These are phyloP conservation scores for Adiantum capillusveneris DNA, from an alignment of 75 land plant species.

Conservation along the genomic window DNA sequence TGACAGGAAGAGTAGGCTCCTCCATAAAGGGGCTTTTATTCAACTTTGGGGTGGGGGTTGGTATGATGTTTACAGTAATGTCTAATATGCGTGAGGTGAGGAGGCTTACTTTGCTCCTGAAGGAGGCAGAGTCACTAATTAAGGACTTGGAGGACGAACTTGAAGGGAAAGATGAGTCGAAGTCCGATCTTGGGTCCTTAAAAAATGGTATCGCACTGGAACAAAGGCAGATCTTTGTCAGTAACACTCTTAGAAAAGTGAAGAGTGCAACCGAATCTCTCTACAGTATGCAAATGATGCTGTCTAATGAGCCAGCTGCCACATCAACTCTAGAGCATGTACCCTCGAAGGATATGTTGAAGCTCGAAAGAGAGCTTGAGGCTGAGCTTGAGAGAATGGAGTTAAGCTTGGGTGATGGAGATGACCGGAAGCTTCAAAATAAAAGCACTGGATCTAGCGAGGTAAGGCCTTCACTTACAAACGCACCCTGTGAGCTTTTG, in stretches of 20 bases:
- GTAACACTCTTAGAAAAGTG: not conserved
- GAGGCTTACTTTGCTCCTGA: slow-evolving; percentile 46
- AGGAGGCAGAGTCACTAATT: slow-evolving; percentile 51
- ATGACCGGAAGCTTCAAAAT: not conserved
- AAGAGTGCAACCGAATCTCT: not conserved
- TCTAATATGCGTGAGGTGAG: slow-evolving; percentile 42
- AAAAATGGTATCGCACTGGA: not conserved
- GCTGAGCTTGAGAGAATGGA: slow-evolving; percentile 80
- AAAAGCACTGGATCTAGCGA: not conserved
- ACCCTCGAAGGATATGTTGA: slow-evolving; percentile 38
- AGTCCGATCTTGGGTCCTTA: not conserved
- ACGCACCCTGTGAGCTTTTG: not conserved
- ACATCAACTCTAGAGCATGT: slow-evolving; percentile 1
- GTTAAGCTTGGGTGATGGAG: slow-evolving; percentile 26
- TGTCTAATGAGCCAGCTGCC: not conserved
- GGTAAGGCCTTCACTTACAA: no score
- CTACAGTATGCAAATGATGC: not conserved
- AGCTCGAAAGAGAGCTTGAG: slow-evolving; percentile 81
- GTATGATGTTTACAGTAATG: slow-evolving; percentile 38
- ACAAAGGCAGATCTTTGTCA: not conserved
- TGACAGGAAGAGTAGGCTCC: slow-evolving; percentile 18
- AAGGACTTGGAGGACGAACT: slow-evolving; percentile 78
- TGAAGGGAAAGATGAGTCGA: slow-evolving; percentile 36
- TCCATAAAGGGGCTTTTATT: slow-evolving; percentile 29
- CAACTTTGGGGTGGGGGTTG: slow-evolving; percentile 69